Percentiles rank a stretch among this genome's conserved stretches.
Evolutionary conservation across 306 rosid species (phyloP).

Genomic region (Fragaria nilgerrensis): DNA sequence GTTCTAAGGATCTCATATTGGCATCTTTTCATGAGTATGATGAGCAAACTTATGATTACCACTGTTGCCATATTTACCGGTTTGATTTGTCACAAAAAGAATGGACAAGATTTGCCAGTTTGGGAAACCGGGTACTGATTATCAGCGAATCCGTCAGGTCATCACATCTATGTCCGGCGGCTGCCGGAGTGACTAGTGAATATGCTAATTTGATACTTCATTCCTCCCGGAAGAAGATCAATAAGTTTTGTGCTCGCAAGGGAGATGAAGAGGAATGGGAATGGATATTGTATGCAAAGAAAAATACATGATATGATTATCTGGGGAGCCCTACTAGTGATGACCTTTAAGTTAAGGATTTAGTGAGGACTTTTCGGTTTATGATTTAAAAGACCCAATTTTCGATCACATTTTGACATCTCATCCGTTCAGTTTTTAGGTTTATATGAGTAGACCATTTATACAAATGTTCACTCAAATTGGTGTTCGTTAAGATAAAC

Average conservation of each 20-base stretch:
- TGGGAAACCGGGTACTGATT: background rate
- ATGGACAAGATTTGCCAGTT: background rate
- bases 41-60: background rate
- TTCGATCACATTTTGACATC: too few species aligned
- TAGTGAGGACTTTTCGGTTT: too few species aligned
- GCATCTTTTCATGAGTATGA: background rate
- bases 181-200: background rate
- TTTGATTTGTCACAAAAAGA: background rate
- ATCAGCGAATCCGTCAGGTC: background rate
- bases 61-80: background rate
- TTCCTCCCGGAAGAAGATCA: background rate
- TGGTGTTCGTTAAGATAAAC: too few species aligned
- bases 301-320: too few species aligned
- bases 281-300: background rate
- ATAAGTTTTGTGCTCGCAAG: background rate
- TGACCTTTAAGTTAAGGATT: too few species aligned
- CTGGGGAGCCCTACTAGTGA: too few species aligned
- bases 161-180: background rate
- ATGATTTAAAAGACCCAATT: too few species aligned
- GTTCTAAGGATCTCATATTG: background rate
- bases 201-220: background rate
- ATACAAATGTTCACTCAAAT: too few species aligned
- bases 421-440: too few species aligned
- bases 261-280: background rate
- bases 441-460: too few species aligned